Percentiles rank a stretch among this genome's conserved stretches.
phyloP scores from a whole-genome alignment of 345 rosid genomes.

The Syzygium jambos region DNA sequence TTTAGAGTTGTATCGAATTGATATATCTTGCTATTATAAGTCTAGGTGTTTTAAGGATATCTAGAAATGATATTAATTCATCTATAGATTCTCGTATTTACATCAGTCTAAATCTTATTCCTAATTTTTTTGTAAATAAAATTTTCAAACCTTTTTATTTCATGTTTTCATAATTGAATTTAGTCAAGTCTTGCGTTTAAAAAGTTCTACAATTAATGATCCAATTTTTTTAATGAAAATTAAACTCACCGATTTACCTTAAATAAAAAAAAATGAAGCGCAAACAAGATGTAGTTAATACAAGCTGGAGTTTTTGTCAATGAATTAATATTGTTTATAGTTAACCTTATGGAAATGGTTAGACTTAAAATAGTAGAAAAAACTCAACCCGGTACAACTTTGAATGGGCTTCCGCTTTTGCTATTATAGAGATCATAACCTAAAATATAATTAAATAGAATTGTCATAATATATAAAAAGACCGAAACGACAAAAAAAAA shows the following conservation, averaged over 20 bases:
- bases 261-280: too few relatives aligned
- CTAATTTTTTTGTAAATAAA: background rate
- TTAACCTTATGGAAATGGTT: background rate
- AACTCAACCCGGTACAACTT: fast-evolving
- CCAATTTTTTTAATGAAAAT: too few relatives aligned
- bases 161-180: too few relatives aligned
- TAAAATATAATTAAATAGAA: background rate
- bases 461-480: background rate
- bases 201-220: too few relatives aligned
- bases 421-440: background rate
- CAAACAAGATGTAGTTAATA: too few relatives aligned
- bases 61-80: background rate
- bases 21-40: background rate
- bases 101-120: background rate
- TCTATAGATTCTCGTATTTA: background rate
- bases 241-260: too few relatives aligned
- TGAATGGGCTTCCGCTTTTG: background rate
- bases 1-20: background rate
- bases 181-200: too few relatives aligned
- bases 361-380: background rate
- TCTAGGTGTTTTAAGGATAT: background rate
- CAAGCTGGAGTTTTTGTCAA: background rate
- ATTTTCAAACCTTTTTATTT: too few relatives aligned
- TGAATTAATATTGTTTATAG: background rate
- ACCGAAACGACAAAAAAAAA: background rate